Evolutionary conservation across 352 stramenopile species (phyloP), one percentile per base, ranked within the genome.

Genomic region (Phytophthora boehmeriae): DNA sequence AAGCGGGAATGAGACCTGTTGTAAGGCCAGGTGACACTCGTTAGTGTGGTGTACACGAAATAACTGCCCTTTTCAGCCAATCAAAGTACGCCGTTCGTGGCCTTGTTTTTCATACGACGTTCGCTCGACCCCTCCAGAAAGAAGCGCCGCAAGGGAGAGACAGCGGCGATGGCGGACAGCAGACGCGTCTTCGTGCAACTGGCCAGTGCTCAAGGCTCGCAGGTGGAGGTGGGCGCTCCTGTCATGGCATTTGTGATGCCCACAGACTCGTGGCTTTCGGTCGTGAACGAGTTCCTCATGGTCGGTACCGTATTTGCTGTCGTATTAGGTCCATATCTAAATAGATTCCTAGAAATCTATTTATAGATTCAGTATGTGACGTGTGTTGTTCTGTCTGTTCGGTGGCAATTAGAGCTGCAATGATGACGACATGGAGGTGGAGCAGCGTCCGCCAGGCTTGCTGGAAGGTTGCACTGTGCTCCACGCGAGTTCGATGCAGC

Each of bases 211-310:
- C 49, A 66, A 2, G 73, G 73, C 22, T 43, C 50, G 22, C 46
- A 46, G 14, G 22, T 71, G 45, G 52, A 71, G 30, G 39, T 76
- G 27, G 32, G 56, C 5, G 50, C 68, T 23, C 73, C 80, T 9
- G 73, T 83, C 19, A 89, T 90, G 73, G 83, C 80, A 0, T 90
- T 92, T 48, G 68, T 88, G 22, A 62, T 78, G 50, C 66, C 83
- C 19, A 76, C 72, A 16, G 81, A 89, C 59, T 73, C 80, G 17
- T 90, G 83, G 83, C 58, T 75, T 35, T 50, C 59, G 2, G 73
- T 86, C n/a, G 75, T 92, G 46, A 92, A 92, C 54, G 83, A 92
- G 69, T 89, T 89, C 56, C 69, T 92, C 70, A 90, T 90, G 83
- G 83, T 92, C 35, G 38, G 61, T 49, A n/a, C 10, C 45, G 1